Conservation (phyloP, 352 stramenopile species). For the Globisporangium spiculum region DNA sequence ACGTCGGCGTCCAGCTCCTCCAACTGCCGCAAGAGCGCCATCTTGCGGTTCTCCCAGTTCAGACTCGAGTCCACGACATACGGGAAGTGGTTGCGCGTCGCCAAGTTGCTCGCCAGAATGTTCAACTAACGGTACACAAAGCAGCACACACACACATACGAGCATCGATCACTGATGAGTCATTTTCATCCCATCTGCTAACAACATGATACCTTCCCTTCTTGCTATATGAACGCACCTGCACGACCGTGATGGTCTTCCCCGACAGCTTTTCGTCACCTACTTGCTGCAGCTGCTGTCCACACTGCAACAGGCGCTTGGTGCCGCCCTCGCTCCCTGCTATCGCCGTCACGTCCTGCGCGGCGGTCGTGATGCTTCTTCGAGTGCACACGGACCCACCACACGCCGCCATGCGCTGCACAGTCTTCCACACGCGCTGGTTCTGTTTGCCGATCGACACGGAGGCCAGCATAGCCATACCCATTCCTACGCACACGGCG, state of each 20-base stretch:
- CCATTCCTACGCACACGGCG: conserved; percentile 65
- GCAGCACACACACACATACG: background rate
- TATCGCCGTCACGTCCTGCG: background rate
- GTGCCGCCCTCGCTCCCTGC: background rate
- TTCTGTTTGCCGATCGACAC: conserved; percentile 57
- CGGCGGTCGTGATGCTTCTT: conserved; percentile 2
- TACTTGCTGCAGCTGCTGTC: conserved; percentile 40
- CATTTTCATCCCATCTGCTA: background rate
- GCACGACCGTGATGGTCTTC: conserved; percentile 75
- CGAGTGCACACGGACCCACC: conserved; percentile 13
- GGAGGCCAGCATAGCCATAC: conserved; percentile 65
- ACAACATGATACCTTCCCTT: background rate
- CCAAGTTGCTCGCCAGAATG: conserved; percentile 84
- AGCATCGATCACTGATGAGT: background rate
- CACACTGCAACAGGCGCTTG: conserved; percentile 43
- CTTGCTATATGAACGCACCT: conserved; percentile 27
- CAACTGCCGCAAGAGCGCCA: conserved; percentile 70
- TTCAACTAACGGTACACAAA: conserved; percentile 45
- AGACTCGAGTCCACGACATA: conserved; percentile 82
- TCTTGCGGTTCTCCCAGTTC: conserved; percentile 83
- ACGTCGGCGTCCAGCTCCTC: conserved; percentile 77
- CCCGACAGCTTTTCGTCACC: conserved; percentile 31
- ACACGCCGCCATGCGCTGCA: conserved; percentile 29
- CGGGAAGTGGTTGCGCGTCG: conserved; percentile 80
- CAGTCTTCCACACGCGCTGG: conserved; percentile 43